These are phyloP conservation scores for Mortierella antarctica DNA, from an alignment of 192 early-diverging fungal genomes.

Conservation along the genomic window DNA sequence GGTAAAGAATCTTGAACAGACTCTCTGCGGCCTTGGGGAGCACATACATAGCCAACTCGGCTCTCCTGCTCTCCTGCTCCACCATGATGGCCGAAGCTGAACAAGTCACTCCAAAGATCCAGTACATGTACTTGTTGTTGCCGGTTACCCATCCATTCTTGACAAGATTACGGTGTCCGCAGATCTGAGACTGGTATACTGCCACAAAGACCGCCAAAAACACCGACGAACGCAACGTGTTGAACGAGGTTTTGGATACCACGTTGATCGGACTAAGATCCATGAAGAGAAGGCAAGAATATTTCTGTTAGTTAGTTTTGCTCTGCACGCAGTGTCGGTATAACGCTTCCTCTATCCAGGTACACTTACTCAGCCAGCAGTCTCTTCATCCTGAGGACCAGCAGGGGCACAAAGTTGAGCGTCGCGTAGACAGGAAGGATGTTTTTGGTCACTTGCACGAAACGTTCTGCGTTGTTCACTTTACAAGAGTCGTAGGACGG, in stretches of 20 bases:
- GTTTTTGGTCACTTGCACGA: conserved; percentile 63
- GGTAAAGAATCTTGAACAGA: conserved; percentile 73
- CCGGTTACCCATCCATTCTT: conserved; percentile 26
- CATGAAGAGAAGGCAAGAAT: not conserved
- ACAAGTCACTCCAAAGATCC: conserved; percentile 68
- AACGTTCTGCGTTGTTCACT: conserved; percentile 56
- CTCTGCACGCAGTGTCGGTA: too few relatives aligned
- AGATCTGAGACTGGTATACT: conserved; percentile 77
- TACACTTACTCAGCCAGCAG: conserved; percentile 66
- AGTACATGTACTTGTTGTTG: conserved; percentile 74
- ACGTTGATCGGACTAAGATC: conserved; percentile 61
- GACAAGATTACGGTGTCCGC: conserved; percentile 70
- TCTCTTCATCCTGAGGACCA: conserved; percentile 67
- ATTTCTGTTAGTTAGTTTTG: not conserved
- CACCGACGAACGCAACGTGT: conserved; percentile 68
- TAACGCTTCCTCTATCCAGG: not conserved
- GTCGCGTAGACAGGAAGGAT: conserved; percentile 74
- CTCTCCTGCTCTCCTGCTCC: conserved; percentile 73
- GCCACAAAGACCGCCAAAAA: conserved; percentile 75
- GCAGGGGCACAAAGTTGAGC: conserved; percentile 79
- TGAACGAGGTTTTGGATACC: conserved; percentile 56
- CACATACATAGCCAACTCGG: conserved; percentile 83
- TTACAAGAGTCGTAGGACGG: conserved; percentile 65
- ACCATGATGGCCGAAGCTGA: conserved; percentile 71
- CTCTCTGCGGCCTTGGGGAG: conserved; percentile 78